Percentiles rank a stretch among this genome's conserved stretches.
These are phyloP conservation scores for Iberis pinnata DNA, from an alignment of 345 rosid genomes.

Conservation along the genomic window DNA sequence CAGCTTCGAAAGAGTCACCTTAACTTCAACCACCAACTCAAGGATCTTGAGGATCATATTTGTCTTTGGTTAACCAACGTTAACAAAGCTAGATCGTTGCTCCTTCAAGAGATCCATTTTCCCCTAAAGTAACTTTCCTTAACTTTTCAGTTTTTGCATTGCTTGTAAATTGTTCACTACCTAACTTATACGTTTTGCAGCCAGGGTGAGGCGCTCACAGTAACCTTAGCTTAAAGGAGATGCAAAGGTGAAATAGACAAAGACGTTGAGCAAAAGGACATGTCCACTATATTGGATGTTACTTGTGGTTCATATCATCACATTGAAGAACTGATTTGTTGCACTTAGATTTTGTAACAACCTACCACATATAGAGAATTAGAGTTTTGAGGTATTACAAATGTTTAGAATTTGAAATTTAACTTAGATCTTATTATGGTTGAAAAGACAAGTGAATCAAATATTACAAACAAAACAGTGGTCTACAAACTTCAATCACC, in stretches of 20 bases:
- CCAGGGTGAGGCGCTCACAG: conserved; percentile 9
- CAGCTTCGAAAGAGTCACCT: conserved; percentile 42
- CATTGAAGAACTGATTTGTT: background rate
- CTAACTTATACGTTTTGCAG: background rate
- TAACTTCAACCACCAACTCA: conserved; percentile 36
- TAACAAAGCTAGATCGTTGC: conserved; percentile 49
- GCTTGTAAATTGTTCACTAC: conserved; percentile 1
- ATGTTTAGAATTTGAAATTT: too few relatives aligned
- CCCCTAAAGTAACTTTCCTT: conserved; percentile 21
- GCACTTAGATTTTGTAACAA: conserved; percentile 12
- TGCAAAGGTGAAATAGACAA: background rate
- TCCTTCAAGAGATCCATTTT: conserved; percentile 41
- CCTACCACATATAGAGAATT: conserved; percentile 2
- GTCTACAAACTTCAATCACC: conserved; percentile 22
- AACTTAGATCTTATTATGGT: too few relatives aligned
- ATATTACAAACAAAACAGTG: too few relatives aligned
- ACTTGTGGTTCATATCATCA: conserved; percentile 5
- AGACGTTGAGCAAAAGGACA: conserved; percentile 3
- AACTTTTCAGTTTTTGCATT: background rate
- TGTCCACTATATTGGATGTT: conserved; percentile 5
- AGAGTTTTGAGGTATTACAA: too few relatives aligned
- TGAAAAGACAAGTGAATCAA: too few relatives aligned
- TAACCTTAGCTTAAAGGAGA: conserved; percentile 6
- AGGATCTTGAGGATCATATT: conserved; percentile 59
- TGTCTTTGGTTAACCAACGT: conserved; percentile 51